phyloP scores from a whole-genome alignment of 306 rosid species.

The Pachyrhizus erosus region DNA sequence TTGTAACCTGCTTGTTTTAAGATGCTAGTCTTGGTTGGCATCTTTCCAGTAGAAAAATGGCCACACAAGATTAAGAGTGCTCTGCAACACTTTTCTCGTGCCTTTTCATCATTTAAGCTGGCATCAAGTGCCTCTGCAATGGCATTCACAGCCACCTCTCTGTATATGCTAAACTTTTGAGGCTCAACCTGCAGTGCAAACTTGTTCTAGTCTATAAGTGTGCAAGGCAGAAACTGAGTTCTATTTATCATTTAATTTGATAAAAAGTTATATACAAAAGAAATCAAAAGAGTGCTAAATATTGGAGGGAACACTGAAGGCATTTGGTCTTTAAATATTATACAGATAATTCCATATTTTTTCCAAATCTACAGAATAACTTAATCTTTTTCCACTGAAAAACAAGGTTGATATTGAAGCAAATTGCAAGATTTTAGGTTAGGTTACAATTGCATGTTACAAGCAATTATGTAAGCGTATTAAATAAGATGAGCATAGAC shows the following conservation, averaged over 20 bases:
- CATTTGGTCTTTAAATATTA: constrained; percentile 4
- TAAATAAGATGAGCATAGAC: not conserved
- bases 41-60: constrained; percentile 60
- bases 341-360: not conserved
- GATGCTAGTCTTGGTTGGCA: constrained; percentile 50
- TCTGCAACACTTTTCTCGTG: constrained; percentile 62
- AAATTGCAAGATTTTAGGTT: not conserved
- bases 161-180: constrained; percentile 54
- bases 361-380: not conserved
- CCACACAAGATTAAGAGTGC: constrained; percentile 71
- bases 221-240: not conserved
- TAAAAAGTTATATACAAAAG: not conserved
- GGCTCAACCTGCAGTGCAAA: constrained; percentile 60
- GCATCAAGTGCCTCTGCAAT: constrained; percentile 68
- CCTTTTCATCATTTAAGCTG: constrained; percentile 62
- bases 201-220: constrained; percentile 21
- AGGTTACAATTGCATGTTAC: not conserved
- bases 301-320: not conserved
- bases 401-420: not conserved
- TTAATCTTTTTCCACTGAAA: not conserved
- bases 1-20: constrained; percentile 49
- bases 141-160: constrained; percentile 68
- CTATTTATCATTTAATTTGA: not conserved
- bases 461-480: not conserved
- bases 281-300: not conserved